These are phyloP conservation scores for Eutrema salsugineum DNA, from an alignment of 441 rosid species.

Conservation along the genomic window DNA sequence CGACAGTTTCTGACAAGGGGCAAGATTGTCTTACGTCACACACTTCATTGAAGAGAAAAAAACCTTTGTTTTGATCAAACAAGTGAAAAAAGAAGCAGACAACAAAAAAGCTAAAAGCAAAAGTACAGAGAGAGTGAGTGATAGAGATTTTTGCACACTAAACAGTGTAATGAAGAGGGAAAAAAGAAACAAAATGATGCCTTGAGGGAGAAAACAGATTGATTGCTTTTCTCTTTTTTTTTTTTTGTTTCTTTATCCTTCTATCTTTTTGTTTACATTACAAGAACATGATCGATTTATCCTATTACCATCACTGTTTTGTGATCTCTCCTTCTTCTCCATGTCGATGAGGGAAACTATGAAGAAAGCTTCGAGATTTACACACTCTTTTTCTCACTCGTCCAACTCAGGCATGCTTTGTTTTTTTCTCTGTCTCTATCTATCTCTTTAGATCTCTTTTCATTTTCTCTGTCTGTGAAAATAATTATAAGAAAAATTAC, in stretches of 20 bases:
- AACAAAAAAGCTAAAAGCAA: slow-evolving; percentile 33
- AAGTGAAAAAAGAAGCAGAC: slow-evolving; percentile 31
- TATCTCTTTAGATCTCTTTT: slow-evolving; percentile 26
- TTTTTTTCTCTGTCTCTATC: slow-evolving; percentile 5
- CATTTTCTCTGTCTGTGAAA: not conserved
- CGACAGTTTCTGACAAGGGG: slow-evolving; percentile 31
- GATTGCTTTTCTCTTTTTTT: slow-evolving; percentile 22
- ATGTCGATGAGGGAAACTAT: slow-evolving; percentile 21
- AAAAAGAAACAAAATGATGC: slow-evolving; percentile 38
- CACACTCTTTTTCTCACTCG: slow-evolving; percentile 4
- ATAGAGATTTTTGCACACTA: slow-evolving; percentile 25
- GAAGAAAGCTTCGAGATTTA: slow-evolving; percentile 26
- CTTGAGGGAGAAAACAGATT: slow-evolving; percentile 31
- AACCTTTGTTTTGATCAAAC: slow-evolving; percentile 17
- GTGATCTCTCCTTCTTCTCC: slow-evolving; percentile 9
- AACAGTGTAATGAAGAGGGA: slow-evolving; percentile 6
- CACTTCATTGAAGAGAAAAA: slow-evolving; percentile 33
- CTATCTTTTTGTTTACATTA: slow-evolving; percentile 30
- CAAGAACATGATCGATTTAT: slow-evolving; percentile 39
- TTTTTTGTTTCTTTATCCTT: too few species aligned
- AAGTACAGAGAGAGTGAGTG: not conserved
- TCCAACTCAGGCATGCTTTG: slow-evolving; percentile 32
- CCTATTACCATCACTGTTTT: slow-evolving; percentile 45
- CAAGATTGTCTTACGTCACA: slow-evolving; percentile 27
- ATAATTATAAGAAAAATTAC: not conserved